These are phyloP conservation scores for Mycena floridula DNA, from an alignment of 768 basidiomycete genomes.

Conservation along the genomic window DNA sequence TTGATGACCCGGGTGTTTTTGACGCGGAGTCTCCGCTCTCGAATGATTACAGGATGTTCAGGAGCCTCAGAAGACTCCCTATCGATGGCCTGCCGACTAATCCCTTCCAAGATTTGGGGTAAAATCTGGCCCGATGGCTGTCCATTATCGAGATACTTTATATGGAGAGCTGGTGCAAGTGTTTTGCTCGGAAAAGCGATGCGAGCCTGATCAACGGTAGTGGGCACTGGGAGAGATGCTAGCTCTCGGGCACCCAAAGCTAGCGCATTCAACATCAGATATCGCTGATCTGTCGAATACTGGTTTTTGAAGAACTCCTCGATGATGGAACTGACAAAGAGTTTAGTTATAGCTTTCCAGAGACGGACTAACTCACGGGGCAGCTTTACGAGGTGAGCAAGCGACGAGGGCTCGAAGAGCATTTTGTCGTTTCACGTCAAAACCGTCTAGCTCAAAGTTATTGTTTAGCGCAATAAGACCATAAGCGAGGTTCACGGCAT, in stretches of 20 bases:
- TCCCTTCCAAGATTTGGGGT: constrained; percentile 52
- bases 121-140: constrained; percentile 35
- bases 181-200: constrained; percentile 76
- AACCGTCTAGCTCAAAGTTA: constrained; percentile 78
- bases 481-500: constrained; percentile 76
- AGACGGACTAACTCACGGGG: constrained; percentile 56
- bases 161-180: constrained; percentile 68
- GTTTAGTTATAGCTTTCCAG: neutral
- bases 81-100: constrained; percentile 59
- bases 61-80: constrained; percentile 32
- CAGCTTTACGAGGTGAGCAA: constrained; percentile 71
- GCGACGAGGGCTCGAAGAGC: constrained; percentile 75
- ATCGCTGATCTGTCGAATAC: constrained; percentile 84
- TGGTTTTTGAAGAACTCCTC: constrained; percentile 95
- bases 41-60: no score
- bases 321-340: constrained; percentile 55
- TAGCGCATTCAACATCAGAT: constrained; percentile 78
- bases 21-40: constrained; percentile 73
- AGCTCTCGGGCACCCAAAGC: constrained; percentile 85
- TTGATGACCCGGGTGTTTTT: constrained; percentile 42
- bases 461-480: constrained; percentile 71
- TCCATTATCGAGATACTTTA: constrained; percentile 47
- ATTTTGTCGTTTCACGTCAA: constrained; percentile 70
- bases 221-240: constrained; percentile 38
- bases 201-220: constrained; percentile 22